Conservation (phyloP, 225 moss, liverwort and hornwort genomes). For the Thuidium tamariscinum region DNA sequence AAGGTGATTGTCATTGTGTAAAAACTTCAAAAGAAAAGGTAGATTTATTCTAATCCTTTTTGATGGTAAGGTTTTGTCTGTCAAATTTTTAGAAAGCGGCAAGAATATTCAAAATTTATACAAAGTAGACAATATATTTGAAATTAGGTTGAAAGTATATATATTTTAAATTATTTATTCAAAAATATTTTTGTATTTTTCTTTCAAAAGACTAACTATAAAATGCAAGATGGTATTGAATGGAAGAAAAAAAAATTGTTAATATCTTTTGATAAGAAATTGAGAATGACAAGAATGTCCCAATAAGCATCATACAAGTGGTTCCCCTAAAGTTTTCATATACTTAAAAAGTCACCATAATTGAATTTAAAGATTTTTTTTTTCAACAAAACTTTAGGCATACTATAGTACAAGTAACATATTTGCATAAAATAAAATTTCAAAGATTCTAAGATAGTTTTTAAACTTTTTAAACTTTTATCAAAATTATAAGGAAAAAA, state of each 20-base stretch:
- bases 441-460: too few species aligned
- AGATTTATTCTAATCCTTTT: not conserved
- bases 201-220: not conserved
- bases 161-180: not conserved
- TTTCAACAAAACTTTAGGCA: too few species aligned
- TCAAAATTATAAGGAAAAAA: too few species aligned
- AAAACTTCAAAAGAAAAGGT: not conserved
- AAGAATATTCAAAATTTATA: not conserved
- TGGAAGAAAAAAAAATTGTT: not conserved
- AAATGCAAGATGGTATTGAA: not conserved
- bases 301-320: not conserved
- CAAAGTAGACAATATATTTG: accelerated
- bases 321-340: too few species aligned
- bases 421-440: too few species aligned
- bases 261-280: not conserved
- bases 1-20: too few species aligned
- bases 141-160: not conserved
- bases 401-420: too few species aligned
- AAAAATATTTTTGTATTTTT: not conserved
- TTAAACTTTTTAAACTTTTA: too few species aligned
- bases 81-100: not conserved
- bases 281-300: not conserved
- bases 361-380: too few species aligned
- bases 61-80: not conserved
- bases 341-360: too few species aligned